These are phyloP conservation scores for Kodamaea leandrae DNA, from an alignment of 805 yeast genomes.

Conservation along the genomic window DNA sequence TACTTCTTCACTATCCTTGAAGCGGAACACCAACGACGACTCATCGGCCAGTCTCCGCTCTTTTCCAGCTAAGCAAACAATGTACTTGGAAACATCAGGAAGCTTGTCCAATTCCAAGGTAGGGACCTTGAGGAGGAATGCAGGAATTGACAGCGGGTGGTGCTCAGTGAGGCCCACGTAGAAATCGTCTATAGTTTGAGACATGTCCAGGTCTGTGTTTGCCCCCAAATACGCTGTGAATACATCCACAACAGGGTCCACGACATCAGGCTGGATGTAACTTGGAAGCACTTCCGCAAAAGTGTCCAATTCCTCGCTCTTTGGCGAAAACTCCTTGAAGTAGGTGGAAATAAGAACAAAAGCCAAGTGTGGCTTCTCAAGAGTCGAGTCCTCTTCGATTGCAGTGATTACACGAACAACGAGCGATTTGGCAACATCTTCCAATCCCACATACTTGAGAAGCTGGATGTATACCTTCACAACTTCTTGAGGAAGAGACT, in stretches of 20 bases:
- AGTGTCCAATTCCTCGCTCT: slow-evolving; percentile 1
- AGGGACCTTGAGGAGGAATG: slow-evolving; percentile 4
- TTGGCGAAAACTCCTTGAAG: slow-evolving; percentile 8
- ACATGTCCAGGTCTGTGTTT: slow-evolving; percentile 15
- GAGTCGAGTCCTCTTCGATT: slow-evolving; percentile 9
- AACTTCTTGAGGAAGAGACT: slow-evolving; percentile 10
- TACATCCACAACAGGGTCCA: slow-evolving; percentile 21
- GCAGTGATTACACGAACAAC: background rate
- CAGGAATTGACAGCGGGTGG: slow-evolving; percentile 13
- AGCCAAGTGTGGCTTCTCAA: slow-evolving; percentile 9
- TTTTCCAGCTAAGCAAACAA: slow-evolving; percentile 30
- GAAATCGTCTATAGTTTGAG: slow-evolving; percentile 33
- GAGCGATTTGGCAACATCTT: background rate
- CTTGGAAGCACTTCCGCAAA: slow-evolving; percentile 19
- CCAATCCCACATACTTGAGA: background rate
- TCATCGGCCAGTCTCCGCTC: slow-evolving; percentile 20
- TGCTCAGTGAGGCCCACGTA: slow-evolving; percentile 28
- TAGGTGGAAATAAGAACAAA: slow-evolving; percentile 8
- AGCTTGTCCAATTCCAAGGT: slow-evolving; percentile 13
- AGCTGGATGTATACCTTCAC: slow-evolving; percentile 13
- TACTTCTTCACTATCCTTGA: slow-evolving; percentile 16
- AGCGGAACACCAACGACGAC: slow-evolving; percentile 19
- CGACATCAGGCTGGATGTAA: slow-evolving; percentile 26
- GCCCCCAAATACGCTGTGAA: slow-evolving; percentile 12
- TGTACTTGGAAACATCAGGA: slow-evolving; percentile 27